Base-by-base conservation (phyloP, 1,284 basidiomycete genomes). In the Cryptococcus amylolentus region DNA sequence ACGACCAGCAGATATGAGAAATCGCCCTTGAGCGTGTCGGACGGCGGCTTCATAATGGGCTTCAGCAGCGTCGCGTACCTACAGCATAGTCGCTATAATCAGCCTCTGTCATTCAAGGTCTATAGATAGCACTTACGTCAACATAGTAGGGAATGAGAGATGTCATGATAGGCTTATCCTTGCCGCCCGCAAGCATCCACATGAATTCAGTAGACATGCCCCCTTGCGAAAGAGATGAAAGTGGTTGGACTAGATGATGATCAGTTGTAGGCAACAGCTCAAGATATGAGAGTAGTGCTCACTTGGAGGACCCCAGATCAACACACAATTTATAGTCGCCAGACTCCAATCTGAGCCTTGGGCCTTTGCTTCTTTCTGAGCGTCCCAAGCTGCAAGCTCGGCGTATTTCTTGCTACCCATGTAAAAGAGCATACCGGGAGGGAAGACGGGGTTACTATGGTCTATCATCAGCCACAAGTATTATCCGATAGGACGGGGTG, bases 111-210 rank as follows among this genome's bases (percentile, higher is more conserved):
- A 35, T 8, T 35, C 46, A 31, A 42, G 53, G 18, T 31, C n/a
- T 18, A 18, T 7, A 1, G 8, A 28, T 46, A 46, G n/a, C 9
- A 42, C 40, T 42, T 20, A 42, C 40, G 14, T 42, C 40, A 13
- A 42, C 40, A 42, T 42, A 42, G 40, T 42, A 42, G 3, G 67
- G 65, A 57, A 60, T 67, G 5, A 48, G n/a, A 14, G 40, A 42
- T 4, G 20, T 0, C 40, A 20, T 16, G 40, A 42, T 16, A 7
- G 40, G 40, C 40, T 16, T 20, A 1, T 42, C 40, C 14, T 42
- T 42, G 7, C 40, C 40, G 7, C 20, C 16, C 6, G 40, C 40
- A 8, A 42, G 40, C 20, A 20, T 13, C 40, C 40, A 42, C 7
- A 20, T 9, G 40, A 16, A 20, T 20, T 42, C 16, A 7, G 20